Evolutionary conservation across 108 stramenopile species (phyloP), one percentile per base, ranked within the genome.

Genomic region (Nitzschia sp.): DNA sequence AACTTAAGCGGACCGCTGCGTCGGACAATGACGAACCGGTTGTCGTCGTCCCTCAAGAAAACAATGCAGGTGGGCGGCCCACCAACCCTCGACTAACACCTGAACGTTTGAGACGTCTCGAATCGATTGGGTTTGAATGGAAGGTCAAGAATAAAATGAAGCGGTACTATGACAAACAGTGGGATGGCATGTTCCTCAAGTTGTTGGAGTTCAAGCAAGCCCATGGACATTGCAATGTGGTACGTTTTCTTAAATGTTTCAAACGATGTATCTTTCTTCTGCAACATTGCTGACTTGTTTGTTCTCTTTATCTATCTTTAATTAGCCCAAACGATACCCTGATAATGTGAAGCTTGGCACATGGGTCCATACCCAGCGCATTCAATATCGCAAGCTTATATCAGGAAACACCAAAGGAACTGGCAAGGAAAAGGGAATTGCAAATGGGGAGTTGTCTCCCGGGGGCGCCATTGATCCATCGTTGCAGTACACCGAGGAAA

Each of bases 71-170:
- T 11, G 4, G 13, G 16, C 28, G 58, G n/a, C 63, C 54, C 8
- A 46, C 66, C 29, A 83, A 71, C 68, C 76, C 77, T 33, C 78
- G 80, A 54, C 45, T 91, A 21, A 87, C 89, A 2, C 71, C 58
- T 0, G 86, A 91, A 36, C 79, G 86, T 2, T 63, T 83, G 22
- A 55, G 64, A 1, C 80, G 78, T 6, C 69, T 91, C 11, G 85
- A 91, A 47, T 55, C 68, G 13, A 82, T 91, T 31, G 87, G 85
- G 1, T 91, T 91, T 64, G 71, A 83, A 56, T 91, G 90, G 90
- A 79, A 74, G 58, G 79, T 84, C 16, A 72, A 69, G 62, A 50
- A 84, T 54, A 84, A 84, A 56, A 83, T 79, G 82, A 79, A 79
- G 36, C 58, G 71, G 35, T 78, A 68, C 57, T 78, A 78, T 34